Base-by-base conservation (phyloP, 1,139 yeast species). In the Komagataea norvegica region DNA sequence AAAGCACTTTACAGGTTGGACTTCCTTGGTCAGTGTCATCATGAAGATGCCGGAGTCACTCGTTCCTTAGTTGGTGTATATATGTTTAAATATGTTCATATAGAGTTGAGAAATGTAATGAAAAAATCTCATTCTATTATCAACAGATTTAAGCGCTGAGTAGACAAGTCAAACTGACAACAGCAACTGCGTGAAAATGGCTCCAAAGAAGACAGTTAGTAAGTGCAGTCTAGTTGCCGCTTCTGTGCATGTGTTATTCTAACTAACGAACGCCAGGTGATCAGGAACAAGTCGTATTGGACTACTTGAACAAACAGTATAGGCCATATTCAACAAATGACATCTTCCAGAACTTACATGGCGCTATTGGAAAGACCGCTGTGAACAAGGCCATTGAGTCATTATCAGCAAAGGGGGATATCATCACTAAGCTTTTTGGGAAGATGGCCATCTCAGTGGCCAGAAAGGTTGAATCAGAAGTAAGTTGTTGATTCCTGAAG, bases 1-100 rank as follows among this genome's bases (percentile, higher is more conserved):
- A 5, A 81, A 84, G 57, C 91, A 87, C 56, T 91, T 91, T 62
- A 68, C 88, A 33, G 98, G 98, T 3, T 91, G 98, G 98, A 80
- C 96, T 0, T 79, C 95, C 0, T 62, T 88, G 43, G 82, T 85
- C 5, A 76, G 86, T 10, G 69, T 78, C 49, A 84, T 91, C 57
- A 84, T 93, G 93, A 51, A 46, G 29, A 48, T 49, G 54, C 56
- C 57, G n/a, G 37, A 40, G 8, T 26, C 36, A n/a, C 31, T 48
- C 24, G 17, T 31, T 9, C 31, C 22, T 14, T 21, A 13, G 20
- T 16, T 21, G 8, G 7, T 29, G n/a, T 15, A 10, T n/a, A n/a
- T n/a, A n/a, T n/a, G n/a, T n/a, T n/a, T n/a, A n/a, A n/a, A n/a
- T n/a, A n/a, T n/a, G n/a, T n/a, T n/a, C n/a, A n/a, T n/a, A n/a